Percentiles rank a stretch among this genome's conserved stretches.
phyloP scores from a whole-genome alignment of 176 grass and related monocot genomes.

The Tillandsia leiboldiana region DNA sequence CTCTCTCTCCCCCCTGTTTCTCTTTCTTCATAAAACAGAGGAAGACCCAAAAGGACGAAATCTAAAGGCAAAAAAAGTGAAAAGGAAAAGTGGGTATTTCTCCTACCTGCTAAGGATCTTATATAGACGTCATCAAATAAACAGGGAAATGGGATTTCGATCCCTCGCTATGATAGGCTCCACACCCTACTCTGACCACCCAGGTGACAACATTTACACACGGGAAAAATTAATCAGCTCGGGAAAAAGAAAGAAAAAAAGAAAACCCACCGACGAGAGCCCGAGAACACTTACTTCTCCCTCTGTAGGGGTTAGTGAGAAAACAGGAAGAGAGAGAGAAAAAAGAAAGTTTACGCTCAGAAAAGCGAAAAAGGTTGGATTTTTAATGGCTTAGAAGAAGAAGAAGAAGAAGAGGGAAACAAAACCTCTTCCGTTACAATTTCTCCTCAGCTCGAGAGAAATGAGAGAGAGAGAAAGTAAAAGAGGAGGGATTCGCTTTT shows the following conservation, averaged over 20 bases:
- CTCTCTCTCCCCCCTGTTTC: constrained; percentile 1
- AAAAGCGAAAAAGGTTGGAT: neutral
- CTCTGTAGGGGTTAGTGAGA: neutral
- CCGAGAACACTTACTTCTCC: neutral
- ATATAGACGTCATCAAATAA: constrained; percentile 26
- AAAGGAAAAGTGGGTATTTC: neutral
- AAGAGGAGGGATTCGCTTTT: neutral
- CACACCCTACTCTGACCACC: neutral
- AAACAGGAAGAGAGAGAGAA: neutral
- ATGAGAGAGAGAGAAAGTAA: neutral
- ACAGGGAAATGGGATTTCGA: constrained; percentile 14
- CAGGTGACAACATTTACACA: neutral
- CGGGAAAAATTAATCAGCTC: neutral
- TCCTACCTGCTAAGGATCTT: constrained; percentile 24
- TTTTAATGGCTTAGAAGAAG: neutral
- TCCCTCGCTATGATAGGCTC: neutral
- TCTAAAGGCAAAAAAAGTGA: neutral
- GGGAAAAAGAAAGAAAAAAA: neutral
- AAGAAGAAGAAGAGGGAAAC: neutral
- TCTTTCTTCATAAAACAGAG: neutral
- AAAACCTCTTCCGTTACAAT: neutral
- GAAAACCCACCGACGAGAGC: neutral
- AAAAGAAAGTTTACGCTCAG: neutral
- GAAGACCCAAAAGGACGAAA: neutral
- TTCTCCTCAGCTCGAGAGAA: neutral